A percentile compares a stretch with the other conserved stretches of the same genome.
phyloP scores from a whole-genome alignment of 192 early-diverging fungal genomes.

The Coemansia sp. region DNA sequence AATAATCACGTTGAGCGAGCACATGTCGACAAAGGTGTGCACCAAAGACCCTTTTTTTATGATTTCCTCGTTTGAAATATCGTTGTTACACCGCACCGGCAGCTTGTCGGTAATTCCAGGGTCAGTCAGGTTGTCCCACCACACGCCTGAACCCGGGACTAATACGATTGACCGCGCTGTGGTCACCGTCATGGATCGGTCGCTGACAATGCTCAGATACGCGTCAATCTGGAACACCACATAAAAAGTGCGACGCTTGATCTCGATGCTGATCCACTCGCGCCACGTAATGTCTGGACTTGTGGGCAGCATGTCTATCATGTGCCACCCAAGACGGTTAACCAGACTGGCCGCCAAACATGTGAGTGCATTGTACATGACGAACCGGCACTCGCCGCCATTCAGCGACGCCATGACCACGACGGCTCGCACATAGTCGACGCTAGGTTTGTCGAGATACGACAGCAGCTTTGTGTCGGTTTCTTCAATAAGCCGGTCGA shows the following conservation, averaged over 20 bases:
- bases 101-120: conserved; percentile 4
- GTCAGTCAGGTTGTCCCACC: conserved; percentile 32
- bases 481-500: conserved; percentile 23
- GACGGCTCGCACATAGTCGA: conserved; percentile 41
- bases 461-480: conserved; percentile 23
- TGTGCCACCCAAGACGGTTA: conserved; percentile 39
- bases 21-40: conserved; percentile 21
- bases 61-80: conserved; percentile 10
- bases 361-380: conserved; percentile 41
- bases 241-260: conserved; percentile 37
- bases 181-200: conserved; percentile 27
- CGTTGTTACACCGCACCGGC: conserved; percentile 10
- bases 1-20: conserved; percentile 15
- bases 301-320: conserved; percentile 14
- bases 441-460: conserved; percentile 19
- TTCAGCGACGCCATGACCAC: conserved; percentile 34
- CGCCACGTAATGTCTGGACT: conserved; percentile 19
- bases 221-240: conserved; percentile 33
- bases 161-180: conserved; percentile 14
- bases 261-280: conserved; percentile 33
- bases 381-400: conserved; percentile 42
- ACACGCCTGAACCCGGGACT: conserved; percentile 18
- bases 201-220: conserved; percentile 34
- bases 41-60: conserved; percentile 6
- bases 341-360: conserved; percentile 35